Conservation (phyloP, 345 rosid genomes). For the Ceriops zippeliana region DNA sequence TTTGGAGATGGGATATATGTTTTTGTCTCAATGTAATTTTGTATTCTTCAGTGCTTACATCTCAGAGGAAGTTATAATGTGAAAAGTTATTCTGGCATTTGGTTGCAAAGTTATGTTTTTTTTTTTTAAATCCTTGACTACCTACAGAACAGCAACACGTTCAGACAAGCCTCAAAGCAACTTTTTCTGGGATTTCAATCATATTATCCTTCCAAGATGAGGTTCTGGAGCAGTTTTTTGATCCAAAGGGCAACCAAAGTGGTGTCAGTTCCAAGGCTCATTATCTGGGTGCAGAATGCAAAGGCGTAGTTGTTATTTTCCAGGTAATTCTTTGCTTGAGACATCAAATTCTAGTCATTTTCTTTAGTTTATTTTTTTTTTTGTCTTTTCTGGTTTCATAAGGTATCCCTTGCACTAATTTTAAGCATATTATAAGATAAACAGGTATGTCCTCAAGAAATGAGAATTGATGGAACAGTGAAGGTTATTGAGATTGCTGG, state of each 20-base stretch:
- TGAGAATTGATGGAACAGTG: constrained; percentile 65
- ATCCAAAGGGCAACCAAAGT: constrained; percentile 28
- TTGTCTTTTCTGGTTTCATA: constrained; percentile 11
- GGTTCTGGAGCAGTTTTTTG: constrained; percentile 21
- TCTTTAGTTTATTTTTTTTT: neutral
- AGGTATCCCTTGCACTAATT: constrained; percentile 27
- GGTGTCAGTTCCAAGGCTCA: constrained; percentile 36
- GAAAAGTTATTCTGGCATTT: constrained; percentile 2
- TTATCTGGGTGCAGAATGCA: constrained; percentile 68
- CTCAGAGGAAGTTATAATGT: neutral
- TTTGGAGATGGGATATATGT: neutral
- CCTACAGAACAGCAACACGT: constrained; percentile 77
- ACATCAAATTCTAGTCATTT: neutral
- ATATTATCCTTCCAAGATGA: constrained; percentile 67
- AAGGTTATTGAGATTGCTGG: constrained; percentile 60
- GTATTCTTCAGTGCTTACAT: neutral
- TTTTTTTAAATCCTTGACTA: neutral
- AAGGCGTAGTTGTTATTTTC: constrained; percentile 48
- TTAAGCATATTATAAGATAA: constrained; percentile 35
- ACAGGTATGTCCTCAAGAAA: constrained; percentile 74
- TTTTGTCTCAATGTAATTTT: neutral
- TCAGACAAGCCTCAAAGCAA: constrained; percentile 61
- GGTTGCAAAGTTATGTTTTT: neutral
- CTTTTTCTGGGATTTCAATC: constrained; percentile 63
- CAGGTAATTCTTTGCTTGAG: constrained; percentile 58